Conservation (phyloP, 305 asterid genomes). For the Caryopteris hybrid region DNA sequence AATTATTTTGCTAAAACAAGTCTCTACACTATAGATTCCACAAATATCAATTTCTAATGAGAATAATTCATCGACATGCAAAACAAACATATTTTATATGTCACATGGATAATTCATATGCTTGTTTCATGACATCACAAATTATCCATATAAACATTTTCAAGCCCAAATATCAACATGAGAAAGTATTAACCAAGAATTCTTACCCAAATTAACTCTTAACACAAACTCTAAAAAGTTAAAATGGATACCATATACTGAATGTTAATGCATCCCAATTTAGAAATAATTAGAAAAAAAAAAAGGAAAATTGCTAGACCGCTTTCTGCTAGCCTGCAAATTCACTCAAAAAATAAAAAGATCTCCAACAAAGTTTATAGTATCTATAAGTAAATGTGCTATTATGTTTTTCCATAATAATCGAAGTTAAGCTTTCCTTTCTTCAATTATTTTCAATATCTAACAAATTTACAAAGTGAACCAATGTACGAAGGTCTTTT, state of each 20-base stretch:
- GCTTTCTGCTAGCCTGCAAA: neutral
- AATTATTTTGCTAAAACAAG: constrained; percentile 3
- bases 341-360: neutral
- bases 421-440: neutral
- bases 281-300: neutral
- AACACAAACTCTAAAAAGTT: neutral
- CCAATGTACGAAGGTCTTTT: neutral
- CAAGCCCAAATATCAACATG: neutral
- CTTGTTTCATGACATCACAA: neutral
- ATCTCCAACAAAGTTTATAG: neutral
- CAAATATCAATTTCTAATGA: neutral
- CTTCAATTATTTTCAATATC: neutral
- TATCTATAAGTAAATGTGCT: neutral
- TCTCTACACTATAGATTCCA: neutral
- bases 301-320: neutral
- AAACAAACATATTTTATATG: neutral
- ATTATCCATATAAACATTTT: neutral
- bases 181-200: constrained; percentile 3
- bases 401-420: neutral
- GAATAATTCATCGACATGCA: neutral
- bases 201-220: neutral
- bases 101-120: neutral
- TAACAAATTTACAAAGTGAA: neutral
- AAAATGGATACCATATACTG: neutral
- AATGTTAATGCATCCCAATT: neutral